Conservation (phyloP, 2,329 filamentous ascomycete species). For the Alternaria triticina region DNA sequence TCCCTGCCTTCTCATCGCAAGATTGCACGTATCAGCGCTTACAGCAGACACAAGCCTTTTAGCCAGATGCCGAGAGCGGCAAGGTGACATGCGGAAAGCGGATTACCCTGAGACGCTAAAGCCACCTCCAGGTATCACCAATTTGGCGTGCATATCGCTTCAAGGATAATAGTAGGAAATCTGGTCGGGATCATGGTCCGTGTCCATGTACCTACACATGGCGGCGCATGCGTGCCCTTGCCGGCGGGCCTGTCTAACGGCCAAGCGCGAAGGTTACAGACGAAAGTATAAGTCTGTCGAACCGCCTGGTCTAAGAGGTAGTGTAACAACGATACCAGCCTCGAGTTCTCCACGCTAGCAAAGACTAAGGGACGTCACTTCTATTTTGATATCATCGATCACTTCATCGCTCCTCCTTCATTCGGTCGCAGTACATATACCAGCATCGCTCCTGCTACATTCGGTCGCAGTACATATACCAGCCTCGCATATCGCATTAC, state of each 20-base stretch:
- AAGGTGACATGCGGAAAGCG: constrained; percentile 29
- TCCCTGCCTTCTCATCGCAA: constrained; percentile 27
- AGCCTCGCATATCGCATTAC: not conserved
- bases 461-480: not conserved
- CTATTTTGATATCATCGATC: not conserved
- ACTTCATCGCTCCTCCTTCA: not conserved
- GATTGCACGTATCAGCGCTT: constrained; percentile 38
- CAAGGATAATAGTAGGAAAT: constrained; percentile 23
- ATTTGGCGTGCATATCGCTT: constrained; percentile 40
- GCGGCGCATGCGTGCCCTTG: constrained; percentile 35
- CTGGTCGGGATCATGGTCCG: constrained; percentile 27
- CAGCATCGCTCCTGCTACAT: too few relatives aligned
- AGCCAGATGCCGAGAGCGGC: constrained; percentile 27
- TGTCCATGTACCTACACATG: constrained; percentile 38
- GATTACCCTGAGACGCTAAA: constrained; percentile 34
- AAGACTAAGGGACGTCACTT: not conserved
- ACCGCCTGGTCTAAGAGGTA: constrained; percentile 23
- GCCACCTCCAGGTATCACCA: constrained; percentile 38
- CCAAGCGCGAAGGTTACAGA: constrained; percentile 24
- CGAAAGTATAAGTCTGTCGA: constrained; percentile 39
- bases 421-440: not conserved
- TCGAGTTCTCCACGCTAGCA: constrained; percentile 15
- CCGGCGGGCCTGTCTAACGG: constrained; percentile 37
- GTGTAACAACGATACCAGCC: constrained; percentile 22
- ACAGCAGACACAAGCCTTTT: constrained; percentile 34